Percentiles rank a stretch among this genome's conserved stretches.
These are phyloP conservation scores for Dispira parvispora DNA, from an alignment of 192 early-diverging fungal species.

Conservation along the genomic window DNA sequence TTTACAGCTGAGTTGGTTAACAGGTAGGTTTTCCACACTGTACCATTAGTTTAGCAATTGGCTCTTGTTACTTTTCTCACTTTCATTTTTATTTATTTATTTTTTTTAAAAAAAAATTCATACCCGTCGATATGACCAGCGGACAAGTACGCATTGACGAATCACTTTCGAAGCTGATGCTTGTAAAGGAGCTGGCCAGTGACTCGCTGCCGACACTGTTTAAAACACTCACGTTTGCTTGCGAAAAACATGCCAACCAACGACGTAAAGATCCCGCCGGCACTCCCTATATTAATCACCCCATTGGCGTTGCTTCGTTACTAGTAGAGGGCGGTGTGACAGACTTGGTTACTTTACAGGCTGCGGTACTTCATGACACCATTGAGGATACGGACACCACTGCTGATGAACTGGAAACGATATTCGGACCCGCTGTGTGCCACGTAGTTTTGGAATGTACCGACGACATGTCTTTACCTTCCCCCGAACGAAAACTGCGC, in stretches of 20 bases:
- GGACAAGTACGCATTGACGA: too few species aligned
- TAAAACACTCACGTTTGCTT: conserved; percentile 22
- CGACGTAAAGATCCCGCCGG: conserved; percentile 28
- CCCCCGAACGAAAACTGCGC: conserved; percentile 30
- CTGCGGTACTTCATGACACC: conserved; percentile 48
- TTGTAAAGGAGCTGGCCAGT: too few species aligned
- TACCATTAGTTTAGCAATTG: too few species aligned
- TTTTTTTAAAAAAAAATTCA: too few species aligned
- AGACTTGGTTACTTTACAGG: conserved; percentile 27
- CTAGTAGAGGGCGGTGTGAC: conserved; percentile 31
- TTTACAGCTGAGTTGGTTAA: too few species aligned
- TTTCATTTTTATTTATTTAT: too few species aligned
- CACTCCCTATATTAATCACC: conserved; percentile 50
- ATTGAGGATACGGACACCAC: conserved; percentile 50
- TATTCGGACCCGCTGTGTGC: conserved; percentile 31
- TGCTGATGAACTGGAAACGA: conserved; percentile 29
- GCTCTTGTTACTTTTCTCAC: too few species aligned
- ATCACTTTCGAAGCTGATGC: too few species aligned
- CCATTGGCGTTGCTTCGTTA: conserved; percentile 32
- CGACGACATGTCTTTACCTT: conserved; percentile 36
- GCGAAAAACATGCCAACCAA: conserved; percentile 33
- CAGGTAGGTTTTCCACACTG: too few species aligned
- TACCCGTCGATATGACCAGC: too few species aligned
- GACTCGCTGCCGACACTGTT: neutral
- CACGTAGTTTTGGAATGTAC: conserved; percentile 37